Conservation (phyloP, 2,329 filamentous ascomycete genomes). For the Paraphoma sp. region DNA sequence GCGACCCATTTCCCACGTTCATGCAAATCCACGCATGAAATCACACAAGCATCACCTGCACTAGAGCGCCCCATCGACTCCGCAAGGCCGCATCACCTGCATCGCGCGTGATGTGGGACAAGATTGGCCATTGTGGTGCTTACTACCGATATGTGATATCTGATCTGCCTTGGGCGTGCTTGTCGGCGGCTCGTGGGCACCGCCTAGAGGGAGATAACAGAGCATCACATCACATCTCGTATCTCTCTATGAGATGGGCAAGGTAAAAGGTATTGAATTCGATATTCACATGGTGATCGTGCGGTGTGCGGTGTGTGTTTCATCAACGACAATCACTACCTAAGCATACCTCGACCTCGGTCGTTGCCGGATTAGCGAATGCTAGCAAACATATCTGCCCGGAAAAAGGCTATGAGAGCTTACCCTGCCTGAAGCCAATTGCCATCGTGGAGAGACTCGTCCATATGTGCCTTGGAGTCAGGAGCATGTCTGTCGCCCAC, state of each 20-base stretch:
- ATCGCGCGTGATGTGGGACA: slow-evolving; percentile 8
- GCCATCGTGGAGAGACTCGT: neutral
- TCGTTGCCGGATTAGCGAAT: slow-evolving; percentile 41
- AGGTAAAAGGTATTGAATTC: neutral
- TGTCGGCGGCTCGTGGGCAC: too few relatives aligned
- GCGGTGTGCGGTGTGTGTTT: neutral
- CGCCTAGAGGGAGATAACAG: too few relatives aligned
- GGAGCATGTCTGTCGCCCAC: too few relatives aligned
- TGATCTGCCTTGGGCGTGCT: too few relatives aligned
- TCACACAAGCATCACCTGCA: slow-evolving; percentile 11
- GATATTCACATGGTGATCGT: neutral
- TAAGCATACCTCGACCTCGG: slow-evolving; percentile 29
- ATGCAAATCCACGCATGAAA: slow-evolving; percentile 14
- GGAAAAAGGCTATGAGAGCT: slow-evolving; percentile 36
- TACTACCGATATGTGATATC: neutral
- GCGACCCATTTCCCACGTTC: slow-evolving; percentile 13
- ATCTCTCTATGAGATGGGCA: too few relatives aligned
- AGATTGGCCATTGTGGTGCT: slow-evolving; percentile 14
- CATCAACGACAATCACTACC: slow-evolving; percentile 23
- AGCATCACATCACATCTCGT: too few relatives aligned
- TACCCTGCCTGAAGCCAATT: slow-evolving; percentile 33
- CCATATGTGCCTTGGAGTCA: neutral
- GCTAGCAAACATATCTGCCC: slow-evolving; percentile 44
- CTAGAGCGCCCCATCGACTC: slow-evolving; percentile 10
- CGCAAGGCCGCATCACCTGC: slow-evolving; percentile 18